Base-by-base conservation (phyloP, 176 grass and related monocot species). In the Cenchrus fungigraminus region DNA sequence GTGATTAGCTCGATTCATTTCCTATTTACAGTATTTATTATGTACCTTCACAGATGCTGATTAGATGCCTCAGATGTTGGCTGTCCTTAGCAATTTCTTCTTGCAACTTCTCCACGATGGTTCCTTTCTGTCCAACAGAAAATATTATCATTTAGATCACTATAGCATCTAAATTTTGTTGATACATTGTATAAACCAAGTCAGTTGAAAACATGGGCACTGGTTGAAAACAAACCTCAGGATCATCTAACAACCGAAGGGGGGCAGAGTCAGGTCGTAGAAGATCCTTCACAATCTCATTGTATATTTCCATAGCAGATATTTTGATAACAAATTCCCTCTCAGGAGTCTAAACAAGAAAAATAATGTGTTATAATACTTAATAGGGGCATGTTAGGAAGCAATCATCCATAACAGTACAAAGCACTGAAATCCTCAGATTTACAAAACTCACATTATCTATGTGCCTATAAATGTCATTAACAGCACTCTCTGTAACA, bases 201-300 rank as follows among this genome's bases (percentile, higher is more conserved):
- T 19, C 46, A 67, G 37, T 40, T 40, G 37, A 40, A 70, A 83
- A 86, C 77, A 68, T 25, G 25, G 25, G 25, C 25, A 25, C 25
- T 25, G 25, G 37, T 40, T 40, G 37, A 40, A 70, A 83, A 86
- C 77, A 68, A 78, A 99, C 97, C 97, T 99, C 97, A 19, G 97
- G 97, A 81, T 99, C 97, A 91, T 99, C 97, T 80, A 99, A 87
- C 86, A 99, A 77, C 20, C 97, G 91, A 84, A 99, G 97, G 32
- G 88, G 78, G 16, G 86, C 90, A 90, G 94, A 94, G 56, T 96
- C 91, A 91, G 94, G 94, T 83, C 82, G 87, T 78, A 96, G 85
- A 77, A 99, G 97, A 86, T 99, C 97, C 94, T 89, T 96, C 49
- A 99, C 94, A 72, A 89, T 83, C 85, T 99, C 97, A 86, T 99